Base-by-base conservation (phyloP, 1,284 basidiomycete genomes). In the Spongispora temasekensis region DNA sequence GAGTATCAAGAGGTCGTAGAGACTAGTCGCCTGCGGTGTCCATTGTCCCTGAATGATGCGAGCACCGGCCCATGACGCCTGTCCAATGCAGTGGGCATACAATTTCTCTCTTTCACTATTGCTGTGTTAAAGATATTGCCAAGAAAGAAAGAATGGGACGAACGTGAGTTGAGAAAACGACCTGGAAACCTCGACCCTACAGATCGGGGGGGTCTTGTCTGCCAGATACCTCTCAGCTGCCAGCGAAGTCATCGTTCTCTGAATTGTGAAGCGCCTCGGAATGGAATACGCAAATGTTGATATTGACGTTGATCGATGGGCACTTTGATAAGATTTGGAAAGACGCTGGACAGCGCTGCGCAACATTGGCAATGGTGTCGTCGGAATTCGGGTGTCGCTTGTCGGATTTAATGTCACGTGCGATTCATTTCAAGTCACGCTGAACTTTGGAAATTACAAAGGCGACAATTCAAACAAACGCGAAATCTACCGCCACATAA, bases 11-110 rank as follows among this genome's bases (percentile, higher is more conserved):
- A 91, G 79, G 75, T 91, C 85, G 71, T 89, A 88, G 55, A 93
- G 81, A 68, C 80, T 79, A 66, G 79, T 71, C 10, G 78, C 70
- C 61, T 88, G 80, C 0, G 85, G 79, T 0, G 90, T 90, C 86
- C 88, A 92, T 77, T 93, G 91, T 68, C 82, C 88, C 77, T 93
- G 89, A 61, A 93, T 90, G 73, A 94, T 88, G 51, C 89, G 82
- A 53, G 85, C 90, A 35, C 93, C 92, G 0, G 89, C 89, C 92
- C 93, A 94, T 1, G 86, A 85, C 9, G 90, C 91, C 65, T 84
- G 66, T 12, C 81, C 82, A 19, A 92, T 54, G 67, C 83, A 86
- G 72, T 93, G 90, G 2, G 88, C 83, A 67, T 94, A 94, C 63
- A 87, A 82, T 75, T 90, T 90, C 71, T 94, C 91, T 67, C 82